phyloP scores from a whole-genome alignment of 2,329 filamentous ascomycete species.

The Venturia pyrina region DNA sequence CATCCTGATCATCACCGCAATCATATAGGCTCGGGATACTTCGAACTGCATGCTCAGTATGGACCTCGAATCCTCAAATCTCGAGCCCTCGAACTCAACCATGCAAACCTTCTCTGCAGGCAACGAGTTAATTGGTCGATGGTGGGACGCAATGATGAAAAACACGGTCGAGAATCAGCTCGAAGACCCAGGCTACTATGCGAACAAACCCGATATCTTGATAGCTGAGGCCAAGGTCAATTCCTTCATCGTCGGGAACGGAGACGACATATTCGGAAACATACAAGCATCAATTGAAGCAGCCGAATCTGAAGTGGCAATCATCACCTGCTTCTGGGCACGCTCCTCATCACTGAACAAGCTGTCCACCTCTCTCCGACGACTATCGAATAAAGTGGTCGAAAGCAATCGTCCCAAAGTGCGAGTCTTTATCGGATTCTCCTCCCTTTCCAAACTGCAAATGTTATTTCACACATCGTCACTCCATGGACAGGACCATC shows the following conservation, averaged over 20 bases:
- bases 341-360: conserved; percentile 50
- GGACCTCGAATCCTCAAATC: neutral
- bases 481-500: conserved; percentile 51
- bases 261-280: conserved; percentile 30
- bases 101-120: neutral
- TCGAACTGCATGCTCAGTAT: neutral
- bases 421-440: conserved; percentile 65
- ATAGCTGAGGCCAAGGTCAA: conserved; percentile 26
- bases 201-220: conserved; percentile 23
- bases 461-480: conserved; percentile 66
- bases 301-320: conserved; percentile 55
- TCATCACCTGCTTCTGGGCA: conserved; percentile 80
- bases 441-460: conserved; percentile 60
- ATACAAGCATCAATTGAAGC: conserved; percentile 52
- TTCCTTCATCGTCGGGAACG: conserved; percentile 34
- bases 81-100: neutral
- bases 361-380: conserved; percentile 47
- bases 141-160: conserved; percentile 10
- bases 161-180: neutral
- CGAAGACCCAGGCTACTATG: conserved; percentile 32
- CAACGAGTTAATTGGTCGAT: neutral
- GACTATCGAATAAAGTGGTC: conserved; percentile 44
- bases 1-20: no score
- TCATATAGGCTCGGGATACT: no score
- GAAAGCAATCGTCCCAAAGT: conserved; percentile 33